A percentile compares a stretch with the other conserved stretches of the same genome.
These are phyloP conservation scores for Hygrophorus pudorinus DNA, from an alignment of 768 basidiomycete genomes.

Conservation along the genomic window DNA sequence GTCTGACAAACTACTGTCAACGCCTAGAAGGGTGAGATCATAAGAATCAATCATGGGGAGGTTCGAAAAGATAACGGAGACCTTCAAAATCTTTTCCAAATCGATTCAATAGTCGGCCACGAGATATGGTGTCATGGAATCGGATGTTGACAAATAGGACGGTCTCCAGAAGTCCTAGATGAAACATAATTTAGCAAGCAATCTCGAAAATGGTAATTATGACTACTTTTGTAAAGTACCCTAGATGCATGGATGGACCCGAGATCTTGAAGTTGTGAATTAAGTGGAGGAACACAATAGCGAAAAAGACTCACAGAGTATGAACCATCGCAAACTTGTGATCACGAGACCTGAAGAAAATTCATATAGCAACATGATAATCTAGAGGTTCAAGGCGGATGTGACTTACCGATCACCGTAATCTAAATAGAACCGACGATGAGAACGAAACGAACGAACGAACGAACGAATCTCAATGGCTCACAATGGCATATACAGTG, in stretches of 20 bases:
- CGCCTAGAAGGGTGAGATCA: slow-evolving; percentile 31
- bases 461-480: slow-evolving; percentile 25
- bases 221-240: slow-evolving; percentile 59
- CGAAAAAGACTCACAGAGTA: slow-evolving; percentile 48
- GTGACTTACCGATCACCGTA: slow-evolving; percentile 26
- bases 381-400: neutral
- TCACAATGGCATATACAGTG: slow-evolving; percentile 58
- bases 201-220: neutral
- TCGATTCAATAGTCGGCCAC: slow-evolving; percentile 74
- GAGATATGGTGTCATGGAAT: slow-evolving; percentile 88
- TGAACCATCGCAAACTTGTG: slow-evolving; percentile 53
- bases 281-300: neutral
- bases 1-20: slow-evolving; percentile 77
- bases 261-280: slow-evolving; percentile 30
- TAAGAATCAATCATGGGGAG: slow-evolving; percentile 7
- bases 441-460: neutral
- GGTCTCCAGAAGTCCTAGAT: slow-evolving; percentile 53
- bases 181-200: neutral
- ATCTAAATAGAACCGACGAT: slow-evolving; percentile 16
- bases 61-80: slow-evolving; percentile 13
- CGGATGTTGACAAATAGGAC: slow-evolving; percentile 84
- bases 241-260: slow-evolving; percentile 80
- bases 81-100: slow-evolving; percentile 90
- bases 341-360: slow-evolving; percentile 26
- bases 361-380: neutral